These are phyloP conservation scores for Nothophaeocryptopus gaeumannii DNA, from an alignment of 2,329 filamentous ascomycete species.

Conservation along the genomic window DNA sequence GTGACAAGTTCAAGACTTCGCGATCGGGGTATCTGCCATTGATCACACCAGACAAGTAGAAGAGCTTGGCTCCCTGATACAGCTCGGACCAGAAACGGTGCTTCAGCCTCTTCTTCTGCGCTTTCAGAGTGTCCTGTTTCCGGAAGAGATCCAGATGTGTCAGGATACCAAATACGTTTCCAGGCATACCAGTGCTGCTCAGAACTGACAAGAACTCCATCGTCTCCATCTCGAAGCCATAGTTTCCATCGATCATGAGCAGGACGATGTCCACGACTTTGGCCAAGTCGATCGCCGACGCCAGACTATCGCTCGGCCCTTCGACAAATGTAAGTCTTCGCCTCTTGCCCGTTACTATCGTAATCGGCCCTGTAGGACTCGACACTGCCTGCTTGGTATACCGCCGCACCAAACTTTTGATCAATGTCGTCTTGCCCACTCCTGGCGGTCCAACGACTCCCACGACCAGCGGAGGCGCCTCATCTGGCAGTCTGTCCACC, in stretches of 20 bases:
- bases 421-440: constrained; percentile 88
- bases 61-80: constrained; percentile 94
- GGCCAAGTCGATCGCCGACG: constrained; percentile 93
- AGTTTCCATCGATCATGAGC: constrained; percentile 98
- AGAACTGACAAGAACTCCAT: constrained; percentile 98
- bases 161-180: constrained; percentile 95
- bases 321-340: constrained; percentile 93
- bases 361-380: constrained; percentile 86
- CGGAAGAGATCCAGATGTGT: constrained; percentile 94
- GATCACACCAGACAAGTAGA: constrained; percentile 93
- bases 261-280: constrained; percentile 97
- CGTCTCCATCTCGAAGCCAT: constrained; percentile 99
- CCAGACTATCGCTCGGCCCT: constrained; percentile 89
- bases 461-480: constrained; percentile 88
- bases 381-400: constrained; percentile 95
- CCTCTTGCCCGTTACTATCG: constrained; percentile 93
- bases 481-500: constrained; percentile 91
- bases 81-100: constrained; percentile 95
- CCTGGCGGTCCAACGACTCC: constrained; percentile 92
- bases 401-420: constrained; percentile 89
- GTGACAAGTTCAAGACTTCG: constrained; percentile 90
- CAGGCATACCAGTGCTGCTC: constrained; percentile 93
- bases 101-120: constrained; percentile 94
- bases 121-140: constrained; percentile 86
- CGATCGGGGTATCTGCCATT: constrained; percentile 96